phyloP scores from a whole-genome alignment of 176 grass and related monocot species.

The Panicum miliaceum region DNA sequence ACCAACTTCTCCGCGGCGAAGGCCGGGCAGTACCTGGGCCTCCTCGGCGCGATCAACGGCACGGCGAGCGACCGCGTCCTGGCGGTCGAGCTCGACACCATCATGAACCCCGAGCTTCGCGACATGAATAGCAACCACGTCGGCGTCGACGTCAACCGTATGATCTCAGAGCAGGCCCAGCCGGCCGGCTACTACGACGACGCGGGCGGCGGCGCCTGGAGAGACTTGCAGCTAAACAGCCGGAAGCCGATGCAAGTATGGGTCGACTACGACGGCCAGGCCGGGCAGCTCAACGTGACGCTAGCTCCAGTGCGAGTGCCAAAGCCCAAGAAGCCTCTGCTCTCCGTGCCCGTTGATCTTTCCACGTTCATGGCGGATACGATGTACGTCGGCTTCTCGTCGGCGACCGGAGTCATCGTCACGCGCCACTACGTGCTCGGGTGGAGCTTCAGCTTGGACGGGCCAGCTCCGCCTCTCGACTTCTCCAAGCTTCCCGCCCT shows the following conservation, averaged over 20 bases:
- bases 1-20: slow-evolving; percentile 6
- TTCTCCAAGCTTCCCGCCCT: slow-evolving; percentile 14
- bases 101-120: not conserved
- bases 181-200: slow-evolving; percentile 20
- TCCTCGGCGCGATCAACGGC: slow-evolving; percentile 7
- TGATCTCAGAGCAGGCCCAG: not conserved
- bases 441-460: slow-evolving; percentile 27
- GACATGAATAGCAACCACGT: slow-evolving; percentile 25
- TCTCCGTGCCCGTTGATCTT: not conserved
- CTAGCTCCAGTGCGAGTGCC: not conserved
- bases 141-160: slow-evolving; percentile 12
- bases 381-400: slow-evolving; percentile 12
- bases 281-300: slow-evolving; percentile 14
- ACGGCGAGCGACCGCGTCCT: slow-evolving; percentile 9
- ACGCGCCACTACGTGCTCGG: slow-evolving; percentile 21
- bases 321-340: not conserved
- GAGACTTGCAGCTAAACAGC: not conserved
- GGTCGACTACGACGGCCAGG: slow-evolving; percentile 15
- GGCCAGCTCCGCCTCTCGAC: not conserved
- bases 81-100: slow-evolving; percentile 12
- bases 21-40: not conserved
- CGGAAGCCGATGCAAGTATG: not conserved
- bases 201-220: not conserved
- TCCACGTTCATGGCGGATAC: not conserved
- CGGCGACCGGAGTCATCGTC: not conserved